Conservation (phyloP, 805 yeast genomes). For the Wickerhamomyces ciferrii region DNA sequence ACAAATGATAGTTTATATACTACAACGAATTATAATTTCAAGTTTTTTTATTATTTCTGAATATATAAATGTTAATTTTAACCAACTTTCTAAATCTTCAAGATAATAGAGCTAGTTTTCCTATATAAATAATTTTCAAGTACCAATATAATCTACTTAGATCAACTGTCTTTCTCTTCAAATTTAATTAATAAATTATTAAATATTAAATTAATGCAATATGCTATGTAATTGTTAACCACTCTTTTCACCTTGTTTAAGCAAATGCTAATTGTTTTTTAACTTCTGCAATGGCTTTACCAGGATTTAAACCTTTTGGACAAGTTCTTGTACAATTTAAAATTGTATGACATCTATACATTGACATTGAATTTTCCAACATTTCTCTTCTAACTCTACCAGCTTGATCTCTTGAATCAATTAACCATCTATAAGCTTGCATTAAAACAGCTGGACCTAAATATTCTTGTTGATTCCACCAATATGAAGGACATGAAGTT, state of each 20-base stretch:
- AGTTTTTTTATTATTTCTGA: neutral
- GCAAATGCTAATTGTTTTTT: constrained; percentile 88
- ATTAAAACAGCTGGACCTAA: constrained; percentile 97
- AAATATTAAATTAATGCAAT: neutral
- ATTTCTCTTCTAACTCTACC: constrained; percentile 72
- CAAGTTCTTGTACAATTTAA: constrained; percentile 98
- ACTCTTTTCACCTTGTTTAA: constrained; percentile 23
- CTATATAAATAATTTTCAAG: no score
- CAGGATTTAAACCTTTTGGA: constrained; percentile 98
- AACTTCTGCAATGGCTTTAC: constrained; percentile 94
- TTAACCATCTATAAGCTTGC: constrained; percentile 99
- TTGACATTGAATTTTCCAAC: constrained; percentile 94
- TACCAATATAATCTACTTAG: no score
- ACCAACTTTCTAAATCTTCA: no score
- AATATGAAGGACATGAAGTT: constrained; percentile 97
- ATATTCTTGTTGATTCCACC: constrained; percentile 99
- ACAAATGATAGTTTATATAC: no score
- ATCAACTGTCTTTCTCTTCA: no score
- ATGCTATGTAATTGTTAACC: neutral
- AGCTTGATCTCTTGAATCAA: constrained; percentile 95
- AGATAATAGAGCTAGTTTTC: no score
- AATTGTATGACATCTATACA: constrained; percentile 98
- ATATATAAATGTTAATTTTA: neutral
- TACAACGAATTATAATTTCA: no score
- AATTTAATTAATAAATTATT: neutral